Conservation (phyloP, 1,284 basidiomycete genomes). For the Ceratobasidium sp. region DNA sequence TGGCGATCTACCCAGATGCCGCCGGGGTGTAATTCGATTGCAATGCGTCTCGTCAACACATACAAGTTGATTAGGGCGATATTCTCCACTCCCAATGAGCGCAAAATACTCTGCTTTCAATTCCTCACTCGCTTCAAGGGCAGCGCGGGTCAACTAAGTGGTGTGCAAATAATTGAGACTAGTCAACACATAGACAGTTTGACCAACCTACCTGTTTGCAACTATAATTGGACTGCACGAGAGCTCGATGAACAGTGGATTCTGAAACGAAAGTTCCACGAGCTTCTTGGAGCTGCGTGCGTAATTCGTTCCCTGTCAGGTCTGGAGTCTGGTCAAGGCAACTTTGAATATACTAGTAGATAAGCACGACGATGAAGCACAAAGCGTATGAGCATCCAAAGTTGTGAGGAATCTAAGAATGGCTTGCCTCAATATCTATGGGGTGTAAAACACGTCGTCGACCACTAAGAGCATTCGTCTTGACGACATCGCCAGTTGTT, state of each 20-base stretch:
- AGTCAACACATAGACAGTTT: no score
- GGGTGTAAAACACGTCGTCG: no score
- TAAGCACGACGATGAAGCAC: no score
- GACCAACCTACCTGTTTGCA: no score
- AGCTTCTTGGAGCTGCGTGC: neutral
- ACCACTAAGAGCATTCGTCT: no score
- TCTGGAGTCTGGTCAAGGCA: neutral
- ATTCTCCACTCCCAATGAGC: slow-evolving; percentile 5
- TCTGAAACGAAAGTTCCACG: neutral
- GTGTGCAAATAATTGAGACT: no score
- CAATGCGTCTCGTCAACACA: slow-evolving; percentile 43
- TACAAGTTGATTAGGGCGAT: no score
- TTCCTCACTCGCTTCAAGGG: neutral
- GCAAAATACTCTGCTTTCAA: neutral
- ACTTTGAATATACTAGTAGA: neutral
- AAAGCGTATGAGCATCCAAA: no score
- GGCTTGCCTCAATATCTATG: no score
- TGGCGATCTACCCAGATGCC: slow-evolving; percentile 35
- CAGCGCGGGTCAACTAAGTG: neutral
- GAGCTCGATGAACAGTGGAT: neutral
- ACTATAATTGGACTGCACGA: no score
- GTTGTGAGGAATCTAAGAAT: no score
- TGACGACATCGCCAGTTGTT: no score
- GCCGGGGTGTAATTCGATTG: slow-evolving; percentile 39
- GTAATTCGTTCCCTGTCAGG: neutral